Evolutionary conservation across 345 rosid genomes (phyloP).

Genomic region (Sonneratia alba): DNA sequence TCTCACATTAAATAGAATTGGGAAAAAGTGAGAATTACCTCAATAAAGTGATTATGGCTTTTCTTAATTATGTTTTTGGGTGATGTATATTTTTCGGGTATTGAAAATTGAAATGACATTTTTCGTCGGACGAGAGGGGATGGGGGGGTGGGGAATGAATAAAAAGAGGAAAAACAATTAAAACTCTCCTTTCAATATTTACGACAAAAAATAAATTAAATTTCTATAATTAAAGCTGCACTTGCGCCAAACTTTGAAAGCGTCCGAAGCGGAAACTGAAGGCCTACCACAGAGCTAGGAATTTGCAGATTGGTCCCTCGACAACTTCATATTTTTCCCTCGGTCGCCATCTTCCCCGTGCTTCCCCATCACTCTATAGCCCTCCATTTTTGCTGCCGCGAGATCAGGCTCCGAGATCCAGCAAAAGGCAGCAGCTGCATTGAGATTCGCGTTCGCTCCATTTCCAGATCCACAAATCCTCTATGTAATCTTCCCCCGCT

Average conservation of each 20-base stretch:
- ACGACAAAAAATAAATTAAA: not conserved
- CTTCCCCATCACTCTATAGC: conserved; percentile 1
- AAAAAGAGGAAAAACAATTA: not conserved
- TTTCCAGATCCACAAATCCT: not conserved
- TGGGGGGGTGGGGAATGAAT: not conserved
- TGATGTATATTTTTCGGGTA: too few relatives aligned
- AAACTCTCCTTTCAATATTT: not conserved
- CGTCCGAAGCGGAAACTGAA: conserved; percentile 3
- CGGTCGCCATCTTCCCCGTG: not conserved
- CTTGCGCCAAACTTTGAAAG: conserved; percentile 1
- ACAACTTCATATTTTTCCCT: not conserved
- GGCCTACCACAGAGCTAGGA: not conserved
- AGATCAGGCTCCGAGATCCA: conserved; percentile 2
- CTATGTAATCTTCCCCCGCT: not conserved
- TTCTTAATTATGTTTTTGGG: too few relatives aligned
- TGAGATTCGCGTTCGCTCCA: conserved; percentile 1
- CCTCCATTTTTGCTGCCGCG: not conserved
- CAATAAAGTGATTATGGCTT: too few relatives aligned
- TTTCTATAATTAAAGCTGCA: not conserved
- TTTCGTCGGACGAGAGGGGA: not conserved
- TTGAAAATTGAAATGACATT: not conserved
- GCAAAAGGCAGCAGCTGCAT: not conserved
- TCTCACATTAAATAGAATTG: too few relatives aligned
- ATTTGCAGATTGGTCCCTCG: not conserved
- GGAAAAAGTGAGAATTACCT: too few relatives aligned